These are phyloP conservation scores for Elaeis oleifera DNA, from an alignment of 202 grass and related monocot species.

Conservation along the genomic window DNA sequence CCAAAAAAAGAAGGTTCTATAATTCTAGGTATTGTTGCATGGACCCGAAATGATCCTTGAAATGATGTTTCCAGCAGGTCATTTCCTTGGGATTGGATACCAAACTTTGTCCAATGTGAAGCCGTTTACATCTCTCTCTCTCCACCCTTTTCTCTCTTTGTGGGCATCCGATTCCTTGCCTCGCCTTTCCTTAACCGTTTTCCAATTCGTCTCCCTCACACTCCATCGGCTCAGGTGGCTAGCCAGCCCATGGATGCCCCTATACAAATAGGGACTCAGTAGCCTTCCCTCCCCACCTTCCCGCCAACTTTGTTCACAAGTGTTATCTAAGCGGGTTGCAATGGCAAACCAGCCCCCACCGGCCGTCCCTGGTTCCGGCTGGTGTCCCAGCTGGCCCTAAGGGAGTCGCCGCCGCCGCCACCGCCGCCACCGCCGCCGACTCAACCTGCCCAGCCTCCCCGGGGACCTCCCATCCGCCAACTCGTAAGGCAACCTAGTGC, in stretches of 20 bases:
- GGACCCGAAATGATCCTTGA: too few species aligned
- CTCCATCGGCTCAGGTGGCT: background rate
- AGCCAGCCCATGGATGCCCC: background rate
- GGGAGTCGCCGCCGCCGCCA: background rate
- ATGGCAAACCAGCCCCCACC: constrained; percentile 29
- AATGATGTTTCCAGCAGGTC: too few species aligned
- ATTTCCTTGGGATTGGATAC: constrained; percentile 25
- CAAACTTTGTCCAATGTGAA: constrained; percentile 12
- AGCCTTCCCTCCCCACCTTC: constrained; percentile 2
- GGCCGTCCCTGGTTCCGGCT: constrained; percentile 30
- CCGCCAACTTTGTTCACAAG: background rate
- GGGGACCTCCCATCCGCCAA: too few species aligned
- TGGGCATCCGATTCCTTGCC: constrained; percentile 42
- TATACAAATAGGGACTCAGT: constrained; percentile 28
- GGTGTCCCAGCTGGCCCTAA: constrained; percentile 12
- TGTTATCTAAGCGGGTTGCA: background rate
- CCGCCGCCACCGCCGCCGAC: too few species aligned
- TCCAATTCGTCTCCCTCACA: constrained; percentile 8
- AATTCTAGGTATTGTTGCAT: too few species aligned
- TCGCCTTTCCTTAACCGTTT: constrained; percentile 3
- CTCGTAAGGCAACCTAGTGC: too few species aligned
- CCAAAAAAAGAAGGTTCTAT: too few species aligned
- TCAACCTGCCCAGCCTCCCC: background rate
- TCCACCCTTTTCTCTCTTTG: background rate
- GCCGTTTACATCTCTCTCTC: constrained; percentile 21